Conservation (phyloP, 257 asterid genomes). For the Jaltomata sinuosa region DNA sequence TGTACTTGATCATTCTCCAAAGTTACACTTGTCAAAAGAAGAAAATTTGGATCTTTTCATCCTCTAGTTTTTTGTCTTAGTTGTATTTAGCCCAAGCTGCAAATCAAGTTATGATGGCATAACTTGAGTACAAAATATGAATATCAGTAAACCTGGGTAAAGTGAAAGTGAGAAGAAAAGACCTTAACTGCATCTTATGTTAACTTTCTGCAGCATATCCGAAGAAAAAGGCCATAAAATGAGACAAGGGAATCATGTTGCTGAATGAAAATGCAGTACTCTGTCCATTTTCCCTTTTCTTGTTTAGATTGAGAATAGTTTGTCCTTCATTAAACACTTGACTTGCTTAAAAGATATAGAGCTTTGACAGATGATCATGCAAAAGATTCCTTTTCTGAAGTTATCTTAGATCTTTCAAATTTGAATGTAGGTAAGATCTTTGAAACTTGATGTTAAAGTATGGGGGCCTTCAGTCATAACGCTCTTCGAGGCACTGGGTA, state of each 20-base stretch:
- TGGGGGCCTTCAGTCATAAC: conserved; percentile 83
- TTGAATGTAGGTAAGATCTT: conserved; percentile 71
- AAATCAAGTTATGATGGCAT: neutral
- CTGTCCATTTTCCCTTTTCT: neutral
- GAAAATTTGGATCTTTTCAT: neutral
- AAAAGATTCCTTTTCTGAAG: neutral
- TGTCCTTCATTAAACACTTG: neutral
- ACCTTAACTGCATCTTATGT: neutral
- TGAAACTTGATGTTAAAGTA: conserved; percentile 78
- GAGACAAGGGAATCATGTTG: neutral
- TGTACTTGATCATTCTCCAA: neutral
- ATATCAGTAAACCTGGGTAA: neutral
- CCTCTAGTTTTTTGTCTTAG: neutral
- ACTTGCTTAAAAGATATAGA: neutral
- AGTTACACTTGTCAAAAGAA: neutral
- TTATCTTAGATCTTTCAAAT: conserved; percentile 8
- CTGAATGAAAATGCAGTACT: neutral
- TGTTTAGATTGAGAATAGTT: neutral
- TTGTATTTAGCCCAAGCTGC: neutral
- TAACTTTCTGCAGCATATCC: neutral
- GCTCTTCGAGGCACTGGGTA: conserved; percentile 77
- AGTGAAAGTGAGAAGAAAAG: neutral
- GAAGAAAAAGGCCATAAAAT: neutral
- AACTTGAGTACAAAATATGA: neutral
- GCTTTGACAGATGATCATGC: neutral